Evolutionary conservation across 352 stramenopile species (phyloP).

Genomic region (Aphanomyces stellatus): DNA sequence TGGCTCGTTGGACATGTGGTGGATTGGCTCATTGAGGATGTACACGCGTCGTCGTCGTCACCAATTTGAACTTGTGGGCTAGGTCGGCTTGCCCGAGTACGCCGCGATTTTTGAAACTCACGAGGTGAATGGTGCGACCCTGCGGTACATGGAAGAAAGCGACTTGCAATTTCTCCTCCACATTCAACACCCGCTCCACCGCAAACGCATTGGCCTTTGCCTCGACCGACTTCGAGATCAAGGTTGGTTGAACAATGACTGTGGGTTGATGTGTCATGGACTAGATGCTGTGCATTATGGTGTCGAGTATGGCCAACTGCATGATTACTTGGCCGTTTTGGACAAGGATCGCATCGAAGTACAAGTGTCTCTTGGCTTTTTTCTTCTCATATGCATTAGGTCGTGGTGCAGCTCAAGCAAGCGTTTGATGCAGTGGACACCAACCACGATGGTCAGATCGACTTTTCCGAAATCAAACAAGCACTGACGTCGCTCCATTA

Average conservation of each 20-base stretch:
- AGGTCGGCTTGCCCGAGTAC: slow-evolving; percentile 45
- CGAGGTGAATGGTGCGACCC: slow-evolving; percentile 50
- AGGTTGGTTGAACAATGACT: neutral
- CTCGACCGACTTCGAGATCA: slow-evolving; percentile 55
- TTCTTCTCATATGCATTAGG: neutral
- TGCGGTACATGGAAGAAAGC: slow-evolving; percentile 41
- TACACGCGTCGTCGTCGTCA: too few species aligned
- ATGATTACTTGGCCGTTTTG: slow-evolving; percentile 66
- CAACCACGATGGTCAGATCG: slow-evolving; percentile 48
- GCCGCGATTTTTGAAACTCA: slow-evolving; percentile 39
- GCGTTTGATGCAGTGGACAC: slow-evolving; percentile 58
- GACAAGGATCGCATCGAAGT: slow-evolving; percentile 56
- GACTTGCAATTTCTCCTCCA: slow-evolving; percentile 60
- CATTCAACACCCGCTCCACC: slow-evolving; percentile 50
- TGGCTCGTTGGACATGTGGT: slow-evolving; percentile 48
- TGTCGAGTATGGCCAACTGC: slow-evolving; percentile 55
- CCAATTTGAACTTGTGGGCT: too few species aligned
- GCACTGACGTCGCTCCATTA: slow-evolving; percentile 34
- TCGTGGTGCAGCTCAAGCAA: slow-evolving; percentile 49
- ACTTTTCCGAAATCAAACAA: slow-evolving; percentile 38
- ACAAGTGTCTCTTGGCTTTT: neutral
- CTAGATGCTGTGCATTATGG: slow-evolving; percentile 42
- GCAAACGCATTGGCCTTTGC: slow-evolving; percentile 37
- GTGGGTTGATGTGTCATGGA: neutral
- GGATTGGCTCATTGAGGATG: slow-evolving; percentile 37